Base-by-base conservation (phyloP, 1,284 basidiomycete genomes). In the Moesziomyces sp. region DNA sequence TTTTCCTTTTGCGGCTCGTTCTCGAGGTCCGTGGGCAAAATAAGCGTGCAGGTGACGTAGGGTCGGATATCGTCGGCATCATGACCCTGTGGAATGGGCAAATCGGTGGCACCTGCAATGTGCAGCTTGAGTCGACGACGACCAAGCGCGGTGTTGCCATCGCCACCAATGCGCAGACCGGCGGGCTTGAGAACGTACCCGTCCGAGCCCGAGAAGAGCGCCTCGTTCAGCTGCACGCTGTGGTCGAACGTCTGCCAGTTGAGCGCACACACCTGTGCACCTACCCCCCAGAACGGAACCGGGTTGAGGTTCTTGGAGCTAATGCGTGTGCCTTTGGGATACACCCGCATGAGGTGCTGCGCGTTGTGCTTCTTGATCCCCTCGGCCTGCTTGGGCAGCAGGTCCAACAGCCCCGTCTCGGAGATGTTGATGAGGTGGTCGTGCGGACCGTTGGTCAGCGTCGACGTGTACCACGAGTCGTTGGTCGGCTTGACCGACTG, bases 201-300 rank as follows among this genome's bases (percentile, higher is more conserved):
- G 5, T 84, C 79, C 2, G 86, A 88, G 0, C 88, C 89, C 0
- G 86, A 86, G 76, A 91, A 91, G 86, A 91, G 86, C 0, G 87
- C 89, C 76, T 90, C 90, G 67, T 90, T 90, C 40, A 90, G 78
- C 53, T 85, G 85, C 55, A 85, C 72, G 26, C 76, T 75, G 16
- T 56, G 54, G 56, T 80, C 81, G 55, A 78, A 83, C 2, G 73
- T 77, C 42, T 91, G 90, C 89, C 89, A 90, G 77, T 91, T 91
- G 45, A 91, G 82, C 30, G 88, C 87, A 7, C 87, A 87, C n/a
- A 91, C 86, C 53, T 91, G 90, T 2, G 88, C 87, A 4, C 90
- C 78, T 1, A 74, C 68, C 0, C 87, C 85, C 90, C 90, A 91
- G 76, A 88, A 88, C n/a, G 77, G 77, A 1, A 77, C 75, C 0